These are phyloP conservation scores for Picochlorum sp. DNA, from an alignment of 139 green algal genomes.

Conservation along the genomic window DNA sequence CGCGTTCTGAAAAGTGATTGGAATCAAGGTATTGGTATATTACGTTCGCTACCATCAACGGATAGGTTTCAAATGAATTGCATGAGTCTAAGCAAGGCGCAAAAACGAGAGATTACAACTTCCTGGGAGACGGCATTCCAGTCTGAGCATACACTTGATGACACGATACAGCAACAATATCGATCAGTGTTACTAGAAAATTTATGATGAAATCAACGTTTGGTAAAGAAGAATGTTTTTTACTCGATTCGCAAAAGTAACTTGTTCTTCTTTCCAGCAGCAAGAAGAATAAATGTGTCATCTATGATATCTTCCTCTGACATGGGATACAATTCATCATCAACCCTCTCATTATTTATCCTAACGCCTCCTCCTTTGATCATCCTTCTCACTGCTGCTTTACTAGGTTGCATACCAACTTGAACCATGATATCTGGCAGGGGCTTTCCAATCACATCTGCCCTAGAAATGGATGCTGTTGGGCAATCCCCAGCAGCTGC, in stretches of 20 bases:
- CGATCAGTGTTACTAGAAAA: not conserved
- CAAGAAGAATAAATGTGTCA: slow-evolving; percentile 78
- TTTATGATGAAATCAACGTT: slow-evolving; percentile 45
- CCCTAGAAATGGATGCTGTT: slow-evolving; percentile 35
- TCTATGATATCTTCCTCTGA: slow-evolving; percentile 72
- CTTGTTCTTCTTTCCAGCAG: slow-evolving; percentile 72
- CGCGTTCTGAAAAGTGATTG: not conserved
- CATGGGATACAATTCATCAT: slow-evolving; percentile 51
- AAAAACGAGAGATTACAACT: not conserved
- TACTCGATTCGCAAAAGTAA: slow-evolving; percentile 70
- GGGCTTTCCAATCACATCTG: slow-evolving; percentile 43
- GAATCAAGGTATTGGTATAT: slow-evolving; percentile 1
- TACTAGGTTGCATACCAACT: slow-evolving; percentile 72
- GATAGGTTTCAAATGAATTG: slow-evolving; percentile 10
- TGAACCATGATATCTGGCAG: slow-evolving; percentile 79
- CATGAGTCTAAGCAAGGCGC: not conserved
- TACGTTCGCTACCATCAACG: slow-evolving; percentile 10
- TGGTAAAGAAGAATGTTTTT: slow-evolving; percentile 20
- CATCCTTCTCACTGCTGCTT: slow-evolving; percentile 64
- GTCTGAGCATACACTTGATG: not conserved
- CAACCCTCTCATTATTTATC: slow-evolving; percentile 87
- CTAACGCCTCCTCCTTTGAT: slow-evolving; percentile 80
- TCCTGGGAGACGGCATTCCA: not conserved
- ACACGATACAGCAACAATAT: not conserved
- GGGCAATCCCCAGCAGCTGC: slow-evolving; percentile 68